Evolutionary conservation across 257 asterid species (phyloP), one percentile per base, ranked within the genome.

Genomic region (Schizonepeta tenuifolia): DNA sequence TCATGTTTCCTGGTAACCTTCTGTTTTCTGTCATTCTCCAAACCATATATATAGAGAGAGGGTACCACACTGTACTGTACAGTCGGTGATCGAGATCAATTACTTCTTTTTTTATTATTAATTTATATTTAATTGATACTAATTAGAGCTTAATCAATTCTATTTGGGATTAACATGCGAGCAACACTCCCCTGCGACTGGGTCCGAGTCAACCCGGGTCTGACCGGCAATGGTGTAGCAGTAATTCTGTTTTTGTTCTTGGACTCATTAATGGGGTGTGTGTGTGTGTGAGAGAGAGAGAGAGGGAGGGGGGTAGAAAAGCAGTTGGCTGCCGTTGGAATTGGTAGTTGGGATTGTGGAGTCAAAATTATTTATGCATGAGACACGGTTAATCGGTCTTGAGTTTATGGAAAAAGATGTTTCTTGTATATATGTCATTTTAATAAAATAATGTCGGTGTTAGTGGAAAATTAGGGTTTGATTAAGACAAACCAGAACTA

Each of bases 241-340:
- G 33, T 28, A 28, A 28, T 28, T 28, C 4, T 28, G 33, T 1
- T 28, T 28, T 28, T 28, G 33, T 28, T 28, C 33, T 28, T 1
- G 33, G 4, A 28, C 33, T 28, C 33, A 28, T 28, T 28, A n/a
- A n/a, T n/a, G 33, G 4, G 3, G 33, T 3, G 33, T 28, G 33
- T 28, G 33, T 28, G 33, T 28, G 33, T 28, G 33, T 28, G 33
- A 1, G 33, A 28, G 33, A 28, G 33, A 28, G 33, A 28, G 33
- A 28, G 33, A 28, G 54, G 6, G 18, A 4, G 18, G 7, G 51
- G 17, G 18, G 18, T 14, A 15, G n/a, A 7, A 20, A 75, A 59
- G 65, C 73, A 67, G 80, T 74, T 77, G 78, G 82, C 36, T 14
- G 74, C 77, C 49, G 79, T 80, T 64, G 82, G 85, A 43, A 31